Conservation (phyloP, 148 eudicot species). For the Oxyria digyna region DNA sequence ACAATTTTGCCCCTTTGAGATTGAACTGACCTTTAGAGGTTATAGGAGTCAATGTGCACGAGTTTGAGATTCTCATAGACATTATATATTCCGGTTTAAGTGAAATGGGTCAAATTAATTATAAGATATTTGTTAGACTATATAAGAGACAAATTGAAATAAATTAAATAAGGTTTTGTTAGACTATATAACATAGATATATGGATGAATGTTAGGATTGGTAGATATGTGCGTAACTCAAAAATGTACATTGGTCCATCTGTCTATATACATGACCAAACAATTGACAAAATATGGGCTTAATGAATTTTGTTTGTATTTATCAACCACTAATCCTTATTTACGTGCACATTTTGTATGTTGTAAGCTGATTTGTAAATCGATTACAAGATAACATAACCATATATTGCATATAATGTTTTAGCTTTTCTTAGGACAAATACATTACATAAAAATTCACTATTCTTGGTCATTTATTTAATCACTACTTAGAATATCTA, state of each 20-base stretch:
- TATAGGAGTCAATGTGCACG: neutral
- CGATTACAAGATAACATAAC: neutral
- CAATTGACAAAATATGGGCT: neutral
- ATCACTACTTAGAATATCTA: neutral
- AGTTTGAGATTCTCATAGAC: neutral
- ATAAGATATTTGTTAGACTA: neutral
- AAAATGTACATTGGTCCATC: neutral
- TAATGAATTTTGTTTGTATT: too few species aligned
- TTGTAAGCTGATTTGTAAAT: neutral
- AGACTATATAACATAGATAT: neutral
- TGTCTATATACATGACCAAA: neutral
- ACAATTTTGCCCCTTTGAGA: constrained; percentile 4
- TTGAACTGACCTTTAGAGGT: neutral
- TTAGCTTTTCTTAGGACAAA: neutral
- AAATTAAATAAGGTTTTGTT: neutral
- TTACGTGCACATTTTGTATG: too few species aligned
- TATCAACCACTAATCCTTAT: too few species aligned
- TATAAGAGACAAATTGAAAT: neutral
- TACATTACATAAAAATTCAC: too few species aligned
- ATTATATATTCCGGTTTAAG: neutral
- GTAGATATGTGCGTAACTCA: neutral
- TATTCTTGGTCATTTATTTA: too few species aligned
- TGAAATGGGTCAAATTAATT: neutral
- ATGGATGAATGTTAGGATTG: neutral
- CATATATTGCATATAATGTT: neutral